Percentiles rank a stretch among this genome's conserved stretches.
Conservation (phyloP, 352 stramenopile genomes). For the Phytophthora hybrid region DNA sequence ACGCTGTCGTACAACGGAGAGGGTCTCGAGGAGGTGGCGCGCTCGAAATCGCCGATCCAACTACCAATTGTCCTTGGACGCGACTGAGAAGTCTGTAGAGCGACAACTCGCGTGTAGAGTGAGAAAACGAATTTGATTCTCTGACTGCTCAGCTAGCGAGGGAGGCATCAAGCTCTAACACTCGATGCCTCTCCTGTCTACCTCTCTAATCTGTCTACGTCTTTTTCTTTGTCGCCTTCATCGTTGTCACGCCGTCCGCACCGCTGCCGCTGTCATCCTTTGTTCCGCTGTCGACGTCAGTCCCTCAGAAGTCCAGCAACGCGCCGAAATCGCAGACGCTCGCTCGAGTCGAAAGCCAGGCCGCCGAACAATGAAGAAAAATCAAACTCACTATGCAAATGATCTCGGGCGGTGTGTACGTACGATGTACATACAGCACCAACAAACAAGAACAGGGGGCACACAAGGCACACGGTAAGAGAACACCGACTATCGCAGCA, state of each 20-base stretch:
- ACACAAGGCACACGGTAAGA: conserved; percentile 53
- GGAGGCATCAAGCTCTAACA: conserved; percentile 37
- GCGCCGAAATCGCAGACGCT: conserved; percentile 5
- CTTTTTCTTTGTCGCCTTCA: conserved; percentile 8
- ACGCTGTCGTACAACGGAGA: conserved; percentile 88
- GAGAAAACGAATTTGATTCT: conserved; percentile 37
- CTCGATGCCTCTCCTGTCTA: conserved; percentile 13
- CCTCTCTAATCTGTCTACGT: conserved; percentile 6
- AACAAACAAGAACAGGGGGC: conserved; percentile 49
- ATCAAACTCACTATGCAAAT: conserved; percentile 48
- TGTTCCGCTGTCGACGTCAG: conserved; percentile 26
- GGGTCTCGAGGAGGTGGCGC: conserved; percentile 59
- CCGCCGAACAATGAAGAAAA: conserved; percentile 47
- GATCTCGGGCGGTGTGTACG: conserved; percentile 32
- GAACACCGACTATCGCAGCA: conserved; percentile 46
- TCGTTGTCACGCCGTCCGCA: conserved; percentile 16
- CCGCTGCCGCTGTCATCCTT: conserved; percentile 29
- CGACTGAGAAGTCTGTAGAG: conserved; percentile 18
- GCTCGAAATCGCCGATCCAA: conserved; percentile 52
- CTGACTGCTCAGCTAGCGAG: conserved; percentile 38
- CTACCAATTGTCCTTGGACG: conserved; percentile 42
- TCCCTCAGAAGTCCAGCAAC: conserved; percentile 11
- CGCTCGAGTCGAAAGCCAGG: conserved; percentile 29
- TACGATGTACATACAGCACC: conserved; percentile 34
- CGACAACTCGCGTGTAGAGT: background rate